These are phyloP conservation scores for Cystobasidium ongulense DNA, from an alignment of 768 basidiomycete genomes.

Conservation along the genomic window DNA sequence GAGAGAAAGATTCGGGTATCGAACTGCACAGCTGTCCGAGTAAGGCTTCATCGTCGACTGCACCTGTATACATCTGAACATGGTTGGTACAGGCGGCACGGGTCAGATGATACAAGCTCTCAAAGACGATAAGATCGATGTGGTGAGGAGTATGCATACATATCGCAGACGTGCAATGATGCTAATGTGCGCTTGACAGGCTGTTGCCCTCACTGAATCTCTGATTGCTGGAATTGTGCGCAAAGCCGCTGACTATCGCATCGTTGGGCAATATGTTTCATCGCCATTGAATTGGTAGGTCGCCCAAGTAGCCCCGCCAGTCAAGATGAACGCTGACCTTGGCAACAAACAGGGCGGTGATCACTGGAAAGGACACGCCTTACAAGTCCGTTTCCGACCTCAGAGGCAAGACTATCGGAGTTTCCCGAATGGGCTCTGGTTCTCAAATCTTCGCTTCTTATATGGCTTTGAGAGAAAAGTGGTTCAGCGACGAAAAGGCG, in stretches of 20 bases:
- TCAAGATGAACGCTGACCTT: no score
- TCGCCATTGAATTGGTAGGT: slow-evolving; percentile 77
- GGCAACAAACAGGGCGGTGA: slow-evolving; percentile 62
- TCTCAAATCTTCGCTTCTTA: slow-evolving; percentile 94
- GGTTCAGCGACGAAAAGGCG: slow-evolving; percentile 49
- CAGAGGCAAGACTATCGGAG: slow-evolving; percentile 72
- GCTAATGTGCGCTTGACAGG: not conserved
- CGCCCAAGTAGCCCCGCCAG: not conserved
- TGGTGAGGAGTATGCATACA: slow-evolving; percentile 36
- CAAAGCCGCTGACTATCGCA: slow-evolving; percentile 70
- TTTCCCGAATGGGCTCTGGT: slow-evolving; percentile 78
- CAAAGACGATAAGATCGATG: slow-evolving; percentile 43
- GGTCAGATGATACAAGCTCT: slow-evolving; percentile 48
- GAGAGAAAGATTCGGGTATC: slow-evolving; percentile 65
- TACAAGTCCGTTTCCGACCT: slow-evolving; percentile 67
- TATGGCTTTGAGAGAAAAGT: slow-evolving; percentile 79
- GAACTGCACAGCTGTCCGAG: slow-evolving; percentile 82
- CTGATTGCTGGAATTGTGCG: slow-evolving; percentile 88
- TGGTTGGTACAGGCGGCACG: slow-evolving; percentile 42
- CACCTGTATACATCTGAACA: not conserved
- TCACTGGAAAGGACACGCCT: slow-evolving; percentile 66
- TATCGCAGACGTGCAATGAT: slow-evolving; percentile 36
- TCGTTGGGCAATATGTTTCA: slow-evolving; percentile 83
- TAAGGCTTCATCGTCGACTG: slow-evolving; percentile 44
- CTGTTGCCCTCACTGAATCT: slow-evolving; percentile 81